phyloP scores from a whole-genome alignment of 2,329 filamentous ascomycete genomes.

The Alternaria novae-zelandiae region DNA sequence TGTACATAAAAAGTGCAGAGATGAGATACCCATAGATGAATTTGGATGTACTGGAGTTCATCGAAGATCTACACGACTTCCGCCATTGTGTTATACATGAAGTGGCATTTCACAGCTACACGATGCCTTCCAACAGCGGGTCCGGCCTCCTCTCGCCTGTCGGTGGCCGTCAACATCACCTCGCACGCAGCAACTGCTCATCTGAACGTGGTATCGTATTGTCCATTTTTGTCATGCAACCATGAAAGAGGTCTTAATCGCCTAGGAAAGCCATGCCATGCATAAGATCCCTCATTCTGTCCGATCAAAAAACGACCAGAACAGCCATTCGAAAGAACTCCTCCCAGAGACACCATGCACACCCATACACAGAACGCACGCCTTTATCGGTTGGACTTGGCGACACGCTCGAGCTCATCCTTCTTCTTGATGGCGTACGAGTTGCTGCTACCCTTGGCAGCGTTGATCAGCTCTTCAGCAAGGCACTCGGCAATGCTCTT shows the following conservation, averaged over 20 bases:
- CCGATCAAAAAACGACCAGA: conserved; percentile 37
- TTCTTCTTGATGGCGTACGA: conserved; percentile 99
- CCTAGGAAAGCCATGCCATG: conserved; percentile 48
- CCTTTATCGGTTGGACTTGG: conserved; percentile 99
- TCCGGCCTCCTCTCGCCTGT: background rate
- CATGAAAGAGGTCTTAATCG: conserved; percentile 49
- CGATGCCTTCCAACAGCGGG: background rate
- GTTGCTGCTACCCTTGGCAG: conserved; percentile 99
- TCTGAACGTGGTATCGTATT: conserved; percentile 25
- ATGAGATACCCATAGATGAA: conserved; percentile 11
- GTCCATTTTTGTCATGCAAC: conserved; percentile 50
- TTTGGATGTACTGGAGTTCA: background rate
- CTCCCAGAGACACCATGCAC: conserved; percentile 42
- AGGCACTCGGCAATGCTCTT: conserved; percentile 99
- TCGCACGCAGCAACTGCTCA: conserved; percentile 13
- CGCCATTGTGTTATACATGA: background rate
- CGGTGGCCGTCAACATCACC: conserved; percentile 10
- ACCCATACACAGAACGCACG: conserved; percentile 29
- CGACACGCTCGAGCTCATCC: conserved; percentile 99
- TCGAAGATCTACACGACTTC: background rate
- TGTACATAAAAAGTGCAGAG: conserved; percentile 4
- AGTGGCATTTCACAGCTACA: background rate
- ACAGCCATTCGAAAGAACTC: conserved; percentile 44
- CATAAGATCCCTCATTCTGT: conserved; percentile 43
- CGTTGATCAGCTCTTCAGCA: conserved; percentile 99